These are phyloP conservation scores for Colletotrichum coccodes DNA, from an alignment of 2,329 filamentous ascomycete species.

Conservation along the genomic window DNA sequence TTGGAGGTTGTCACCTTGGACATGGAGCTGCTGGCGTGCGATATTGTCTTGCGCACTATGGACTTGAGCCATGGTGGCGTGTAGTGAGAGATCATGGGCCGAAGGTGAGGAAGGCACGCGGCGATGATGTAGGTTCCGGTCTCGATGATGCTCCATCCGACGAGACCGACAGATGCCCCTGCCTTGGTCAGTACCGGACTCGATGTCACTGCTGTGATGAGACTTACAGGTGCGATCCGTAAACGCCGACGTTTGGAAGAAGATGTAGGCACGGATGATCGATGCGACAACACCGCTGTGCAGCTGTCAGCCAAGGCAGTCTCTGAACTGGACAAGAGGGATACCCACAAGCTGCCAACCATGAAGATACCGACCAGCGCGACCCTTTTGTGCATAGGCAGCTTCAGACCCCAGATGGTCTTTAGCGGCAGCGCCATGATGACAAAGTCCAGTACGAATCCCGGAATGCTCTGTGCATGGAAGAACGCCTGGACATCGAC, in stretches of 20 bases:
- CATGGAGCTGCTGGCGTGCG: slow-evolving; percentile 22
- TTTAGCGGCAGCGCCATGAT: slow-evolving; percentile 39
- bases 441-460: slow-evolving; percentile 38
- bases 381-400: slow-evolving; percentile 38
- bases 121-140: slow-evolving; percentile 37
- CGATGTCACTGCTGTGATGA: fast-evolving
- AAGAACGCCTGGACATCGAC: slow-evolving; percentile 43
- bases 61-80: slow-evolving; percentile 29
- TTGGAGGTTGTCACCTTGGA: slow-evolving; percentile 10
- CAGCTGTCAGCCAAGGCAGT: background rate
- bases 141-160: slow-evolving; percentile 31
- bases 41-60: slow-evolving; percentile 23
- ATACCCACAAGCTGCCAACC: slow-evolving; percentile 40
- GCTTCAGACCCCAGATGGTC: slow-evolving; percentile 40
- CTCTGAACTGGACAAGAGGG: too few species aligned
- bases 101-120: slow-evolving; percentile 37
- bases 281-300: slow-evolving; percentile 21
- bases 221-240: slow-evolving; percentile 25
- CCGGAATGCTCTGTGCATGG: slow-evolving; percentile 35
- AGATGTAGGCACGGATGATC: slow-evolving; percentile 26
- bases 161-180: slow-evolving; percentile 30
- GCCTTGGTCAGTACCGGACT: background rate
- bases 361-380: slow-evolving; percentile 39
- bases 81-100: slow-evolving; percentile 34
- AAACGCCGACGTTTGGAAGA: slow-evolving; percentile 24